These are phyloP conservation scores for Geotrichum reessii DNA, from an alignment of 1,139 yeast species.

Conservation along the genomic window DNA sequence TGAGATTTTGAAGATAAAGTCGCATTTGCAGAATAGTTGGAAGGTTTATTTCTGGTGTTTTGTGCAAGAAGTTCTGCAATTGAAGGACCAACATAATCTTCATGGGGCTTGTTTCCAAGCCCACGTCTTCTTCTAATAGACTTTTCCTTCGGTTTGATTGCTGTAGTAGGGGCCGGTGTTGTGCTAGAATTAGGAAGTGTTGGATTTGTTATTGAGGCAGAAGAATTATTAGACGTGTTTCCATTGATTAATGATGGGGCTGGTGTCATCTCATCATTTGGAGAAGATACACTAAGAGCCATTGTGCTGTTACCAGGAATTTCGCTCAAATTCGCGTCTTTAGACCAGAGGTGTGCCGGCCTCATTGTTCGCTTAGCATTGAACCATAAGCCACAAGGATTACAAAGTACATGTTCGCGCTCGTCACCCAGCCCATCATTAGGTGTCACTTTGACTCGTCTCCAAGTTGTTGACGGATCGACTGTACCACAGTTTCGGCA, in stretches of 20 bases:
- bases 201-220: background rate
- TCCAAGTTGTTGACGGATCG: slow-evolving; percentile 36
- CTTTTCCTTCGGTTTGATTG: slow-evolving; percentile 11
- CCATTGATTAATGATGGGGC: background rate
- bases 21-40: background rate
- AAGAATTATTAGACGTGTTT: background rate
- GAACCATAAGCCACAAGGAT: slow-evolving; percentile 39
- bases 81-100: slow-evolving; percentile 16
- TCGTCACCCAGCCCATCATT: slow-evolving; percentile 14
- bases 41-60: slow-evolving; percentile 8
- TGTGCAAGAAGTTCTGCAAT: slow-evolving; percentile 14
- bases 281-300: background rate
- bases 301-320: background rate
- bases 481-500: slow-evolving; percentile 39
- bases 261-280: slow-evolving; percentile 1
- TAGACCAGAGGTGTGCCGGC: slow-evolving; percentile 24
- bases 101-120: slow-evolving; percentile 7
- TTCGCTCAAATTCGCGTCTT: background rate
- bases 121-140: slow-evolving; percentile 8
- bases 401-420: slow-evolving; percentile 30
- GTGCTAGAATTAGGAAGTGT: background rate
- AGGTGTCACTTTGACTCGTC: slow-evolving; percentile 24
- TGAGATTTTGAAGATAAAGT: background rate
- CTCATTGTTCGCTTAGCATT: slow-evolving; percentile 33
- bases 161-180: background rate